Evolutionary conservation across 2,329 filamentous ascomycete species (phyloP), one percentile per base, ranked within the genome.

Genomic region (Cryoendolithus antarcticus): DNA sequence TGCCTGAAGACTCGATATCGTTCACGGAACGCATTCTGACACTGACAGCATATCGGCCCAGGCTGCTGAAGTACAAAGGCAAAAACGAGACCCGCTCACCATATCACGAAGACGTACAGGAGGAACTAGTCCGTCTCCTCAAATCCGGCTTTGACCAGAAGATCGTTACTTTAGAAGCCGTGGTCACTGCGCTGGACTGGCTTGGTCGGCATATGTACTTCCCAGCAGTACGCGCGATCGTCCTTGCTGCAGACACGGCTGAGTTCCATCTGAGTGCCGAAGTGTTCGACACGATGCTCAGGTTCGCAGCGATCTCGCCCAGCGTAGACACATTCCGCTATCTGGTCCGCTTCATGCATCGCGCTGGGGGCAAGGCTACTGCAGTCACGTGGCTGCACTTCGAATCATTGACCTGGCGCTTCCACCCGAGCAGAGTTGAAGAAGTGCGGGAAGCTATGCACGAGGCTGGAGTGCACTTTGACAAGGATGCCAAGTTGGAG

Each of bases 241-340:
- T 52, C 5, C 32, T 43, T 9, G 24, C 39, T 3, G 30, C 56
- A 3, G 44, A 49, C 3, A 33, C 47, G 12, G 10, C 9, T 6
- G 41, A 42, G 4, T 45, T 45, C 29, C 27, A 19, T n/a, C 33
- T 55, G 5, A 39, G 30, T 13, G 31, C 42, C 4, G 30, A 31
- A 3, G 44, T 48, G 15, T 58, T 47, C 40, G 44, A 54, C 34
- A 36, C 43, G 10, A 34, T 53, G 4, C 41, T 60, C n/a, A 36
- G 36, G 8, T 43, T 38, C 3, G 46, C 53, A 4, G 48, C 51
- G 7, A 38, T 43, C 30, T 32, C 30, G 2, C 45, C 47, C 3
- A 52, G 57, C 31, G 29, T 54, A 6, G 46, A 50, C 21, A 54
- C 51, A 32, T 59, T 56, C 36, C 42, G 46, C 11, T 50, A 49